phyloP scores from a whole-genome alignment of 768 basidiomycete genomes.

The Clathrus columnatus region DNA sequence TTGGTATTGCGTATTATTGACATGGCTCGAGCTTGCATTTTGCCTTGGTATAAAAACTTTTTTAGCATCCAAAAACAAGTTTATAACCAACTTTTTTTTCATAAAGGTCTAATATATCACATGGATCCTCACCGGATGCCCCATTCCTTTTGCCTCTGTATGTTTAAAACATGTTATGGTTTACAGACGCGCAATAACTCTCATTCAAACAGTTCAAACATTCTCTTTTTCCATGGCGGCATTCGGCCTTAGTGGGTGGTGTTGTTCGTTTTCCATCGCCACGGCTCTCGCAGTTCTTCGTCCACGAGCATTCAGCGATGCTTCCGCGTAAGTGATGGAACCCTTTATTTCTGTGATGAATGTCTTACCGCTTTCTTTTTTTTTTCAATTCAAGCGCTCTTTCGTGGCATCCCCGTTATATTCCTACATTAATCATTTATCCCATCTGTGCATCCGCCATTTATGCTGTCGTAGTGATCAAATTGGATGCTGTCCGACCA shows the following conservation, averaged over 20 bases:
- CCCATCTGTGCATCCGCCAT: slow-evolving; percentile 38
- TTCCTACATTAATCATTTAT: slow-evolving; percentile 37
- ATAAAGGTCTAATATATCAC: slow-evolving; percentile 49
- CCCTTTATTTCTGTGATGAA: background rate
- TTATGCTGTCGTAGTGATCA: slow-evolving; percentile 36
- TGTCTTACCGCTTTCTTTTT: background rate
- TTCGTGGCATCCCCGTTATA: slow-evolving; percentile 39
- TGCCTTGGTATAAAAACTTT: too few species aligned
- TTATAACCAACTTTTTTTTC: background rate
- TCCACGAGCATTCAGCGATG: slow-evolving; percentile 26
- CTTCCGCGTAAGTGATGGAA: slow-evolving; percentile 2
- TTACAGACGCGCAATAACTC: slow-evolving; percentile 17
- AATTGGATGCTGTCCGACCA: slow-evolving; percentile 36
- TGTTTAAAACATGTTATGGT: slow-evolving; percentile 13
- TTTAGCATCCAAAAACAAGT: slow-evolving; percentile 12
- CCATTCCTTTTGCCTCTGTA: slow-evolving; percentile 46
- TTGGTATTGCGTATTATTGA: slow-evolving; percentile 40
- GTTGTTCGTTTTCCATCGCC: slow-evolving; percentile 36
- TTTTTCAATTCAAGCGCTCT: slow-evolving; percentile 32
- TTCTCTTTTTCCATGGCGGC: slow-evolving; percentile 34
- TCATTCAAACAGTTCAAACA: slow-evolving; percentile 32
- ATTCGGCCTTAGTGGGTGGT: slow-evolving; percentile 37
- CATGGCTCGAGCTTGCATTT: slow-evolving; percentile 46
- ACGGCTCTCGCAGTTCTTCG: slow-evolving; percentile 32
- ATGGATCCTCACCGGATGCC: slow-evolving; percentile 60